Base-by-base conservation (phyloP, 148 eudicot genomes). In the Nepenthes gracilis region DNA sequence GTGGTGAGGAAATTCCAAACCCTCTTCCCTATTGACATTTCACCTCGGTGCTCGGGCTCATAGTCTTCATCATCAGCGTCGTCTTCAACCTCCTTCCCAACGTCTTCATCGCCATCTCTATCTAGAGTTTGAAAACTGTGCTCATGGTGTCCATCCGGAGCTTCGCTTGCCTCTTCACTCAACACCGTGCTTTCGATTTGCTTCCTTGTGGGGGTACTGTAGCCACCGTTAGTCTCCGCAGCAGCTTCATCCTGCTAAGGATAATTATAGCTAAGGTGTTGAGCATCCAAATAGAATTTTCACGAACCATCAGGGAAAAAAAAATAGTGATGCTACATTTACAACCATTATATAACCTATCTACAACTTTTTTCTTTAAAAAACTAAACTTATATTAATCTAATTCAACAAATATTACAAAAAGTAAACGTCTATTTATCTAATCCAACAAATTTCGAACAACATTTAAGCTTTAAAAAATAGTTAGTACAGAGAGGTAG, bases 1-100 rank as follows among this genome's bases (percentile, higher is more conserved):
- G 99, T 88, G 11, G 86, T 84, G 72, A 89, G 67, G 74, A 93
- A 93, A 37, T 78, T 93, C 95, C 95, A 89, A 0, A 93, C 74
- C 77, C 83, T 93, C 83, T 86, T 93, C 36, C 95, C 93, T 4
- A 88, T 80, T 14, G 99, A 93, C 50, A 65, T 92, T 79, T 93
- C 89, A 40, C 99, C 99, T 12, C 95, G 98, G 76, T 84, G 96
- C 74, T 78, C 81, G 9, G 66, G 66, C 74, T 85, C 96, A 5
- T 81, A 93, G 0, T 77, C 88, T 32, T 77, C 79, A 1, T 62
- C 81, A 4, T 82, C 94, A 1, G 79, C 79, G 0, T 73, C 83
- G 2, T 70, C 77, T 5, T 70, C 78, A 1, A 60, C 77, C 34
- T 47, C 64, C 15, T 57, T 66, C 4, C 54, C 76, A 10, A 23